These are phyloP conservation scores for Chytriomyces confervae DNA, from an alignment of 192 early-diverging fungal genomes.

Conservation along the genomic window DNA sequence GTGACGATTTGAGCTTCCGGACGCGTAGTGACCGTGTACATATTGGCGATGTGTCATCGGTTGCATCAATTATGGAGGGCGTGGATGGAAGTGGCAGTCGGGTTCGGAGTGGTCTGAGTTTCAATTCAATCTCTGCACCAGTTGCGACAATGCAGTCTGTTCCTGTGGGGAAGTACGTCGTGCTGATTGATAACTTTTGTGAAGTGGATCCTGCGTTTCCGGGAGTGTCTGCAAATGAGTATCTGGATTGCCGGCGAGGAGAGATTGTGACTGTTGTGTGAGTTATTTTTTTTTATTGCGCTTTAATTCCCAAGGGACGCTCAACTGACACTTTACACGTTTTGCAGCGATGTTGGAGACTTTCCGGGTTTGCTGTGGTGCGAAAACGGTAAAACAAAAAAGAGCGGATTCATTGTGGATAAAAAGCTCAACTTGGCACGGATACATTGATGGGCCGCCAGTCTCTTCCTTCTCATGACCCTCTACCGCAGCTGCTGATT, in stretches of 20 bases:
- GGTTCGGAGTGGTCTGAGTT: no score
- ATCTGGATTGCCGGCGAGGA: neutral
- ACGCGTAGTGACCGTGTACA: no score
- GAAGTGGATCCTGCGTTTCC: neutral
- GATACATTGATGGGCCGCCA: no score
- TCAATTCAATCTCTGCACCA: no score
- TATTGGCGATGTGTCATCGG: no score
- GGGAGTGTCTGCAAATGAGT: neutral
- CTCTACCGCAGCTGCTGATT: no score
- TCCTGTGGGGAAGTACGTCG: neutral
- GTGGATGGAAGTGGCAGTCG: no score
- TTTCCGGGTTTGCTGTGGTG: slow-evolving; percentile 3
- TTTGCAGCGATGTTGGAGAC: neutral
- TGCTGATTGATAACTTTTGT: neutral
- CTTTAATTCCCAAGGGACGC: neutral
- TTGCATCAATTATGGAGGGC: no score
- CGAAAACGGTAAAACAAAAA: neutral
- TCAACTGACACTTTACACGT: neutral
- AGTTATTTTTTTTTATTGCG: neutral
- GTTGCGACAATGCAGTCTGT: no score
- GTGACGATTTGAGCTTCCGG: no score
- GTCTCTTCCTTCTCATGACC: no score
- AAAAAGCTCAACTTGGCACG: neutral
- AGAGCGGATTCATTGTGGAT: neutral
- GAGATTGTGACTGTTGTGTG: neutral